These are phyloP conservation scores for Ustilago nuda DNA, from an alignment of 1,284 basidiomycete species.

Conservation along the genomic window DNA sequence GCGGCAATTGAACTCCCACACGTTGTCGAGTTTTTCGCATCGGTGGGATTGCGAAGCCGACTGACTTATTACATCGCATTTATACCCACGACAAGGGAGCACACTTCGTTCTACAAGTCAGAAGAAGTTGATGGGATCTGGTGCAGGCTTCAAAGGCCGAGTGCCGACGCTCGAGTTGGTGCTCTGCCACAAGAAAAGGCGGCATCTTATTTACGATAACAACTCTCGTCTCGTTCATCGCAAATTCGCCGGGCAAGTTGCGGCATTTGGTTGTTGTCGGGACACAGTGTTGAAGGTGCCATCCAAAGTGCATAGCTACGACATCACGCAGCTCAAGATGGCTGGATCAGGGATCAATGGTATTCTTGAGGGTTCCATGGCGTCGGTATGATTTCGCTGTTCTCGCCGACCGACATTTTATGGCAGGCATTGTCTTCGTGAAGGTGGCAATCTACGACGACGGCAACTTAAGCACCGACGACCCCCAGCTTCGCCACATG, in stretches of 20 bases:
- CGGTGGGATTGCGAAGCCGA: too few relatives aligned
- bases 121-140: background rate
- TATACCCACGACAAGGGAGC: too few relatives aligned
- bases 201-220: background rate
- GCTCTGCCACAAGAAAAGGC: background rate
- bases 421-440: background rate
- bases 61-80: too few relatives aligned
- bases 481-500: slow-evolving; percentile 88
- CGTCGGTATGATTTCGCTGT: too few relatives aligned
- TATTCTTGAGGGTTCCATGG: too few relatives aligned
- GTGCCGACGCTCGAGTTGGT: background rate
- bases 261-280: background rate
- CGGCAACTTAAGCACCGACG: slow-evolving; percentile 32
- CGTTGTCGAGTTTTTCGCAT: too few relatives aligned
- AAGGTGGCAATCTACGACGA: background rate
- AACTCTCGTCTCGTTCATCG: background rate
- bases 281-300: too few relatives aligned
- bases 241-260: background rate
- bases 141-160: too few relatives aligned
- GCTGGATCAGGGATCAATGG: too few relatives aligned
- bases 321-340: too few relatives aligned
- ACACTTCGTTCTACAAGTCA: background rate
- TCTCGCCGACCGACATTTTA: background rate
- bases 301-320: too few relatives aligned
- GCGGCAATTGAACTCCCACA: background rate